Evolutionary conservation across 139 green algal genomes (phyloP), one percentile per base, ranked within the genome.

Genomic region (Asterochloris sp.): DNA sequence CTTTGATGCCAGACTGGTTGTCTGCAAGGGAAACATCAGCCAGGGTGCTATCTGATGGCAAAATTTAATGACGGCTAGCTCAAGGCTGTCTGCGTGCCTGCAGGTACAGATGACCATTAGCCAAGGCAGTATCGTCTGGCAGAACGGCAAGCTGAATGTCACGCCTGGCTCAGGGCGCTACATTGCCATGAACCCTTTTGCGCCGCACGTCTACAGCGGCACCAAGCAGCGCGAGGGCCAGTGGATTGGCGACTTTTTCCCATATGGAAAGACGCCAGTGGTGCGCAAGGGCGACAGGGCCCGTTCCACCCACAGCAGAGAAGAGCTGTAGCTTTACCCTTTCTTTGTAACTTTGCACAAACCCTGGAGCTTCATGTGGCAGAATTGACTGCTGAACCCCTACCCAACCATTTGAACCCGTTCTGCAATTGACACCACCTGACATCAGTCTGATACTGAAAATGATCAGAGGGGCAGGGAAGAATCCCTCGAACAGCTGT

Each of bases 21-120:
- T 54, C 38, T 54, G 38, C 38, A 54, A 54, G 38, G 2, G 38
- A 6, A 54, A 54, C 4, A 2, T 6, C 2, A 54, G 38, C 38
- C 2, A 54, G 38, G 38, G 38, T 54, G 6, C 38, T 2, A 54
- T 54, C 38, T 54, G 38, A 54, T 54, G 38, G 38, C 38, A 54
- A 54, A 54, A 6, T 71, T 71, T 6, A 9, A 71, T 71, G 17
- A 23, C 21, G 66, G 66, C 66, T 10, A 26, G 66, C 17, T 71
- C 66, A 71, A 71, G 66, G 19, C 4, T 71, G 38, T 54, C 38
- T 54, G 38, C 6, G 38, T 54, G 38, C 38, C 38, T 74, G 54
- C 91, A 96, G 86, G 95, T 99, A 62, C 83, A 92, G 13, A 89
- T 84, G 13, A 99, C 96, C 10, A 93, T 99, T 76, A 97, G 93